phyloP scores from a whole-genome alignment of 495 filamentous ascomycete genomes.

The Podospora pseudopauciseta region DNA sequence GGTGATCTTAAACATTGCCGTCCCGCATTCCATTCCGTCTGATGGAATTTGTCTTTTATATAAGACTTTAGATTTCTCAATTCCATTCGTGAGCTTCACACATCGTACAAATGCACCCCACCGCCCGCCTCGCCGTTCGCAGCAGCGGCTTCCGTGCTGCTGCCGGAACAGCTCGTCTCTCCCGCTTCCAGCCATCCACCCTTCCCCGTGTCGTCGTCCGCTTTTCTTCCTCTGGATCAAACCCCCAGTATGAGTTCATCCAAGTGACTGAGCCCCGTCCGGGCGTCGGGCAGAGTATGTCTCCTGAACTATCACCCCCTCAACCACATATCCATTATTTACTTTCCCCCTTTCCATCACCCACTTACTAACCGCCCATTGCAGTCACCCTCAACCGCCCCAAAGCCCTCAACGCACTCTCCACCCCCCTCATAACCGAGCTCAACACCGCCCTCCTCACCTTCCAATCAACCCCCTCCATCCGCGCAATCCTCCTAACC shows the following conservation, averaged over 20 bases:
- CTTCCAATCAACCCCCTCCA: constrained; percentile 65
- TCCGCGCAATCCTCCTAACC: constrained; percentile 79
- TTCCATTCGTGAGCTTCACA: not conserved
- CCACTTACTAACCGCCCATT: constrained; percentile 4
- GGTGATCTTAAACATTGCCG: not conserved
- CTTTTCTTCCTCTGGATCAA: constrained; percentile 55
- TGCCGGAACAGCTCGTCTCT: constrained; percentile 19
- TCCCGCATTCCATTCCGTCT: not conserved
- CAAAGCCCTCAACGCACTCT: constrained; percentile 90
- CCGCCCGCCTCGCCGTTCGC: constrained; percentile 49
- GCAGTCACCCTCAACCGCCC: constrained; percentile 93
- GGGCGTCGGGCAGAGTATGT: constrained; percentile 79
- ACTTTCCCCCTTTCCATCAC: constrained; percentile 2
- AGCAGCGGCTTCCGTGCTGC: constrained; percentile 31
- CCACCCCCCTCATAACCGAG: constrained; percentile 79
- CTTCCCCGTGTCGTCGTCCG: constrained; percentile 43
- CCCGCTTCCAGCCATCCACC: constrained; percentile 48
- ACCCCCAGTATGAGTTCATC: constrained; percentile 70
- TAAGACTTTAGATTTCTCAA: not conserved
- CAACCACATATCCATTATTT: not conserved
- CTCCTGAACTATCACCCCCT: not conserved
- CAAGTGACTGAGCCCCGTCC: constrained; percentile 76
- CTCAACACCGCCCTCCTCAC: constrained; percentile 75
- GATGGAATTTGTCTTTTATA: not conserved
- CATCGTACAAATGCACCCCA: not conserved